These are phyloP conservation scores for Corymbia citriodora DNA, from an alignment of 441 rosid species.

Conservation along the genomic window DNA sequence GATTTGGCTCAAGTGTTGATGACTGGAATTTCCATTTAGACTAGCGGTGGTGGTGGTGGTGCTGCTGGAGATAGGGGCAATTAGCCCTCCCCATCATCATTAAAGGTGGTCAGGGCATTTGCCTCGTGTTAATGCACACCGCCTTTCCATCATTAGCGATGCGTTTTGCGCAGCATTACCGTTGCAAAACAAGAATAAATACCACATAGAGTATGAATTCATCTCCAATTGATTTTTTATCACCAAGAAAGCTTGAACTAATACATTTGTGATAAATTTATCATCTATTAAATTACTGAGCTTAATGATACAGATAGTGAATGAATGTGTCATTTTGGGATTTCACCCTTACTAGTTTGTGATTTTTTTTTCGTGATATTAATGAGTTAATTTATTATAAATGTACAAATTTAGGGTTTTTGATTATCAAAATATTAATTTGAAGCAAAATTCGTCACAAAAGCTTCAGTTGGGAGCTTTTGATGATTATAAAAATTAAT, in stretches of 20 bases:
- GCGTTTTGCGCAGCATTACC: neutral
- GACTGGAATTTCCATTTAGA: neutral
- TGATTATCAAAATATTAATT: no score
- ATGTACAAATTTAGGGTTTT: no score
- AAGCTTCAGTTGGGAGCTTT: no score
- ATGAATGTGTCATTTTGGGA: fast-evolving
- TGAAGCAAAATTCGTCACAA: no score
- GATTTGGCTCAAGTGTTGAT: neutral
- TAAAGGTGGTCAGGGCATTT: neutral
- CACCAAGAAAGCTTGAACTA: no score
- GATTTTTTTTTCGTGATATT: no score
- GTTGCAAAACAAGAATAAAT: neutral
- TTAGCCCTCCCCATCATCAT: neutral
- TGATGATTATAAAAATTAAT: no score
- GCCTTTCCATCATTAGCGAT: neutral
- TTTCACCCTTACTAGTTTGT: no score
- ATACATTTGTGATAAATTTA: fast-evolving
- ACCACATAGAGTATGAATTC: no score
- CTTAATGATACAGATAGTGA: fast-evolving
- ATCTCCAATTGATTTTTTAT: no score
- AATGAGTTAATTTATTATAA: no score
- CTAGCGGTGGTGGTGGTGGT: neutral
- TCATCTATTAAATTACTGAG: no score
- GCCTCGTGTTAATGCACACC: neutral
- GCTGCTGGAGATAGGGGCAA: neutral